Percentiles rank a stretch among this genome's conserved stretches.
Evolutionary conservation across 805 yeast species (phyloP).

Genomic region (Priceomyces castillae): DNA sequence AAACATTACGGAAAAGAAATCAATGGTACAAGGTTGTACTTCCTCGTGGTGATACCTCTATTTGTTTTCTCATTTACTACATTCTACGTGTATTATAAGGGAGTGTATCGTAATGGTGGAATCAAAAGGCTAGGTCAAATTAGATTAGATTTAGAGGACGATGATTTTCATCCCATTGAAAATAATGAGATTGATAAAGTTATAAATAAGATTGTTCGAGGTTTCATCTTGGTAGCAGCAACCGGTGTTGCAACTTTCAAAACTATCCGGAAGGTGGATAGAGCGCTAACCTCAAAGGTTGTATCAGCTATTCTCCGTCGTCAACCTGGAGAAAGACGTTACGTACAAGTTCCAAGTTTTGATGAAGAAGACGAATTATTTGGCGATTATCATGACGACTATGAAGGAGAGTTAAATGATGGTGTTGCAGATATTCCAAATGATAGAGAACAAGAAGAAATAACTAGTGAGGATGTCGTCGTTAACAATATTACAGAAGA

Average conservation of each 20-base stretch:
- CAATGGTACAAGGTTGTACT: conserved; percentile 50
- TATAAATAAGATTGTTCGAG: conserved; percentile 56
- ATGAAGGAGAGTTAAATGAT: conserved; percentile 36
- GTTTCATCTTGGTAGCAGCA: conserved; percentile 52
- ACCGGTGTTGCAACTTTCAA: conserved; percentile 34
- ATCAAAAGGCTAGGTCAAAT: conserved; percentile 80
- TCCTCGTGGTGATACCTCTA: conserved; percentile 58
- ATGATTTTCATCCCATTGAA: conserved; percentile 56
- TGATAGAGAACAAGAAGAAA: conserved; percentile 18
- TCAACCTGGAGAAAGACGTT: conserved; percentile 37
- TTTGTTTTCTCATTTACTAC: conserved; percentile 50
- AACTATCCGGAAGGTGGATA: conserved; percentile 33
- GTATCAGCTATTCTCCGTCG: conserved; percentile 32
- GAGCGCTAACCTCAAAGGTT: conserved; percentile 29
- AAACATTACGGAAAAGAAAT: conserved; percentile 52
- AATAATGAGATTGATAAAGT: conserved; percentile 58
- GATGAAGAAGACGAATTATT: conserved; percentile 41
- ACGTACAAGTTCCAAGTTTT: conserved; percentile 40
- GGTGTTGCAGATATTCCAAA: conserved; percentile 22
- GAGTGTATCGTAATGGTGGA: conserved; percentile 76
- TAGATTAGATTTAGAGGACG: conserved; percentile 70
- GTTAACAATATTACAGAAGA: conserved; percentile 12
- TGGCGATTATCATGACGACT: conserved; percentile 39
- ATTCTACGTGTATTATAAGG: conserved; percentile 76
- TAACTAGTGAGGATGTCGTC: background rate